phyloP scores from a whole-genome alignment of 257 asterid genomes.

The Solanum boliviense region DNA sequence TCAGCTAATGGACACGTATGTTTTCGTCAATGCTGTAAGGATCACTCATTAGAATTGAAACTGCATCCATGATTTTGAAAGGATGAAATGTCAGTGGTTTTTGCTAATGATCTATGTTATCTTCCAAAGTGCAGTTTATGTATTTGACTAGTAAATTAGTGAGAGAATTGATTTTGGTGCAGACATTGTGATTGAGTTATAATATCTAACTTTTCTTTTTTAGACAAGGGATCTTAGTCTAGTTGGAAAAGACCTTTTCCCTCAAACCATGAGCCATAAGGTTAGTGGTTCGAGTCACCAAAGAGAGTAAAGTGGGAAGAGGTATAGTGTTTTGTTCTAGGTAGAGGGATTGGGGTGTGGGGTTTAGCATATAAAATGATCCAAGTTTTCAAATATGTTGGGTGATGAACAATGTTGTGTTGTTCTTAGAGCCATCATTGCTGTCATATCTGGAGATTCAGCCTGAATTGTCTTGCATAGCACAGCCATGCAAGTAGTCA shows the following conservation, averaged over 20 bases:
- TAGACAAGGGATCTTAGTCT: neutral
- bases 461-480: neutral
- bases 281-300: neutral
- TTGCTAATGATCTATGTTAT: neutral
- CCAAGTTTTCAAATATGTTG: neutral
- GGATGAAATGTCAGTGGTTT: neutral
- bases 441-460: neutral
- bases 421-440: neutral
- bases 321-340: neutral
- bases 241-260: neutral
- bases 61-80: neutral
- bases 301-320: neutral
- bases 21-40: slow-evolving; percentile 11
- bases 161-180: neutral
- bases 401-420: neutral
- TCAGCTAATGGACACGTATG: slow-evolving; percentile 98
- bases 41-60: neutral
- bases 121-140: neutral
- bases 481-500: neutral
- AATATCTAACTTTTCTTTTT: neutral
- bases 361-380: neutral
- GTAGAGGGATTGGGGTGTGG: neutral
- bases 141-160: neutral
- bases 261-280: neutral
- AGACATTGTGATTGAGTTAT: neutral